These are phyloP conservation scores for Pilaira anomala DNA, from an alignment of 192 early-diverging fungal genomes.

Conservation along the genomic window DNA sequence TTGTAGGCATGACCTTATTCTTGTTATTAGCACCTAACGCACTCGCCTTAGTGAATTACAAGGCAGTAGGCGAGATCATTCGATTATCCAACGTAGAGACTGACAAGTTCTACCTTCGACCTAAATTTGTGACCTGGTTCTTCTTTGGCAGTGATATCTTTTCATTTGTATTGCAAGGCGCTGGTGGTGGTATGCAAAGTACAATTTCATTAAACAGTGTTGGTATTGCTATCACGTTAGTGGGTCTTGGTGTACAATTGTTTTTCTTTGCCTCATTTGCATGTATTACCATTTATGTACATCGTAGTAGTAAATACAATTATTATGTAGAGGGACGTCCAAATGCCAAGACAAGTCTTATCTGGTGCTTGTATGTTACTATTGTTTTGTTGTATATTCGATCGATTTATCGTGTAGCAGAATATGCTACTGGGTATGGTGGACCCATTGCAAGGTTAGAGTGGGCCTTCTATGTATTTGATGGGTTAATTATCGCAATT, in stretches of 20 bases:
- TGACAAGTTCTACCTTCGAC: constrained; percentile 30
- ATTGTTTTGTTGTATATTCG: constrained; percentile 5
- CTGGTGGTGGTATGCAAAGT: background rate
- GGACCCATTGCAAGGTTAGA: background rate
- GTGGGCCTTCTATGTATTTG: constrained; percentile 12
- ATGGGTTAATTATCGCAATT: background rate
- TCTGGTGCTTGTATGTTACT: constrained; percentile 4
- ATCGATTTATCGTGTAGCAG: constrained; percentile 11
- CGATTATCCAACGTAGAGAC: constrained; percentile 12
- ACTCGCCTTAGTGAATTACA: constrained; percentile 46
- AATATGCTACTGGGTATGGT: constrained; percentile 3
- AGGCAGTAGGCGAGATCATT: constrained; percentile 38
- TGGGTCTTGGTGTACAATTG: constrained; percentile 1
- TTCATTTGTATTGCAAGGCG: constrained; percentile 39
- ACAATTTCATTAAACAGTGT: background rate
- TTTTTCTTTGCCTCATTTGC: constrained; percentile 11
- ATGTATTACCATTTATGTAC: background rate
- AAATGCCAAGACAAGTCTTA: background rate
- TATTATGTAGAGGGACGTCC: constrained; percentile 1
- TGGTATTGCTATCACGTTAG: constrained; percentile 10
- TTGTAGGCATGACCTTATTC: constrained; percentile 36
- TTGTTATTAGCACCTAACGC: constrained; percentile 47
- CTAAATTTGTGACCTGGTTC: constrained; percentile 44
- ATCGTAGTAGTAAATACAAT: constrained; percentile 2
- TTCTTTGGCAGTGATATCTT: constrained; percentile 49